phyloP scores from a whole-genome alignment of 1,284 basidiomycete species.

The Baeospora myosura region DNA sequence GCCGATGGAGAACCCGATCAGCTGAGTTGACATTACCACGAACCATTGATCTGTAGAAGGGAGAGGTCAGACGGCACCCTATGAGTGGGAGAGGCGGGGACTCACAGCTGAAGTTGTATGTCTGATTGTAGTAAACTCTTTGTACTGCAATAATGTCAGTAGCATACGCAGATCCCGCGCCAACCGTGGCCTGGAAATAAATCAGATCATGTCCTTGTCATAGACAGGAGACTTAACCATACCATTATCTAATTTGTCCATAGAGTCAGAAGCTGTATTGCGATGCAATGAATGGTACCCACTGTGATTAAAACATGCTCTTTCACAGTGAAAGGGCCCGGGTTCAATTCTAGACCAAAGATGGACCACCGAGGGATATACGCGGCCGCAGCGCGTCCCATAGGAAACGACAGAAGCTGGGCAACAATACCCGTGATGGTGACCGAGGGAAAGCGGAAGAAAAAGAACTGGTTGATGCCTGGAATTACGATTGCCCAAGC shows the following conservation, averaged over 20 bases:
- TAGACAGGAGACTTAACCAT: background rate
- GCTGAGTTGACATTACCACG: slow-evolving; percentile 77
- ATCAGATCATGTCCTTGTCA: slow-evolving; percentile 30
- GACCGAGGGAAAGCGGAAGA: slow-evolving; percentile 44
- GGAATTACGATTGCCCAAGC: slow-evolving; percentile 45
- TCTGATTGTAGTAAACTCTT: slow-evolving; percentile 51
- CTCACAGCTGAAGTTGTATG: slow-evolving; percentile 56
- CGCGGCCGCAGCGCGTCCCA: slow-evolving; percentile 35
- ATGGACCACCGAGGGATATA: slow-evolving; percentile 35
- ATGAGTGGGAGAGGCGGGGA: slow-evolving; percentile 3
- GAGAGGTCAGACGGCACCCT: slow-evolving; percentile 3
- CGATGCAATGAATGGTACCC: slow-evolving; percentile 14
- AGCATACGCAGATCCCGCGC: slow-evolving; percentile 1
- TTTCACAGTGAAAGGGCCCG: slow-evolving; percentile 45
- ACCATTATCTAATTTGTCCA: background rate
- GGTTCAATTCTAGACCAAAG: slow-evolving; percentile 37
- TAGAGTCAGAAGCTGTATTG: background rate
- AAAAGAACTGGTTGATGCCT: slow-evolving; percentile 50
- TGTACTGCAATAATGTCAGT: slow-evolving; percentile 5
- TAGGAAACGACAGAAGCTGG: slow-evolving; percentile 39
- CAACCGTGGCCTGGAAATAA: slow-evolving; percentile 1
- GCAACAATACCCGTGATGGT: slow-evolving; percentile 34
- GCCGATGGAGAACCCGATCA: slow-evolving; percentile 84
- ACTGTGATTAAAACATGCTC: slow-evolving; percentile 53
- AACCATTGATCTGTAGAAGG: slow-evolving; percentile 57